Percentiles rank a stretch among this genome's conserved stretches.
Conservation (phyloP, 306 rosid species). For the Cucurbita ficifolia region DNA sequence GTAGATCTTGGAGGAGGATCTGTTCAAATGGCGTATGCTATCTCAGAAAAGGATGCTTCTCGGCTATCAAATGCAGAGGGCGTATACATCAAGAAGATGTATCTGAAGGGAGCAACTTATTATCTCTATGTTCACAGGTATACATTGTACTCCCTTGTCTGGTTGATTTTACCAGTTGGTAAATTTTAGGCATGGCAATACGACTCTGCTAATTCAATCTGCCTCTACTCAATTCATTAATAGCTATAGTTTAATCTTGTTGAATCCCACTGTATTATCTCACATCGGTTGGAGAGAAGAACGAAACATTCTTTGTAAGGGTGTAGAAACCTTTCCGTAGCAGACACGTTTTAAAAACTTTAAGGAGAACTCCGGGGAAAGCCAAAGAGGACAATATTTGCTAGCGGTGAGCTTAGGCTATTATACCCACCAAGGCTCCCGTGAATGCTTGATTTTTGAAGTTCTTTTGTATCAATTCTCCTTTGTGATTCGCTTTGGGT, state of each 20-base stretch:
- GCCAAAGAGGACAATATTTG: too few relatives aligned
- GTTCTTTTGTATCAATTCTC: neutral
- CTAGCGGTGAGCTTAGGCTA: too few relatives aligned
- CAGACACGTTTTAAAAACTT: too few relatives aligned
- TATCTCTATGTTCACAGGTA: constrained; percentile 97
- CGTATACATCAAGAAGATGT: constrained; percentile 59
- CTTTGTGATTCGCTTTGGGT: neutral
- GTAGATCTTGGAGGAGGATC: constrained; percentile 99
- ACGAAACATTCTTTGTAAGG: too few relatives aligned
- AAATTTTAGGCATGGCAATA: neutral
- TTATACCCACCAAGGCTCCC: neutral
- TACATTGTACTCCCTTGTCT: constrained; percentile 11
- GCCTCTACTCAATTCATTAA: neutral
- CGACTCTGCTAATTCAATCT: neutral
- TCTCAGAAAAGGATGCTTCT: constrained; percentile 70
- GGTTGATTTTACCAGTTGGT: constrained; percentile 1
- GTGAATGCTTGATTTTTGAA: neutral
- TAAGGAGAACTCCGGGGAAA: too few relatives aligned
- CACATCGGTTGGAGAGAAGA: too few relatives aligned
- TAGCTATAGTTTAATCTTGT: neutral
- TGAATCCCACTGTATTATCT: neutral
- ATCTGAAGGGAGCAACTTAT: constrained; percentile 62
- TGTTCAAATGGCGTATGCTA: constrained; percentile 99
- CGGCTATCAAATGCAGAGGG: constrained; percentile 45
- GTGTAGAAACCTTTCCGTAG: too few relatives aligned